Conservation (phyloP, 2,329 filamentous ascomycete genomes). For the Ceratocystiopsis minuta region DNA sequence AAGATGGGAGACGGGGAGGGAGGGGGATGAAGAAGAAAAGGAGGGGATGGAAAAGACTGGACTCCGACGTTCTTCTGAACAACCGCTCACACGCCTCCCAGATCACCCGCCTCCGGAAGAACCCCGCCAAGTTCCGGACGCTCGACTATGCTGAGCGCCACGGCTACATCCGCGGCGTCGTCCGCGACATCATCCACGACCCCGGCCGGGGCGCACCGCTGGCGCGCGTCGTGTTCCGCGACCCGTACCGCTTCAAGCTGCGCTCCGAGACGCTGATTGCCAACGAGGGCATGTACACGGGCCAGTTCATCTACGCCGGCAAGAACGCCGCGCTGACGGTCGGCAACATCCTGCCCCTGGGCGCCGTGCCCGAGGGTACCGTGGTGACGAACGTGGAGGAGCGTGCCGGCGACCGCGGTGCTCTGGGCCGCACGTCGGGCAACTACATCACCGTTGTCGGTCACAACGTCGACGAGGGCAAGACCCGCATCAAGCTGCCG, state of each 20-base stretch:
- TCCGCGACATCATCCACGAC: constrained; percentile 99
- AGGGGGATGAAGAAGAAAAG: not conserved
- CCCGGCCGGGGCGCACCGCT: constrained; percentile 94
- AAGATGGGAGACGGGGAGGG: not conserved
- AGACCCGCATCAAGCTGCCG: constrained; percentile 99
- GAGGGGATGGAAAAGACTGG: not conserved
- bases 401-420: constrained; percentile 93
- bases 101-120: constrained; percentile 88
- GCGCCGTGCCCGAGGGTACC: constrained; percentile 95
- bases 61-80: not conserved
- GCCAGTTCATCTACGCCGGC: constrained; percentile 99
- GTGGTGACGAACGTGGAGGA: constrained; percentile 98
- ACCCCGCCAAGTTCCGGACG: constrained; percentile 78
- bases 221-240: constrained; percentile 90
- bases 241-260: constrained; percentile 97
- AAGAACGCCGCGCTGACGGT: constrained; percentile 96
- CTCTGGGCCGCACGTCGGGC: constrained; percentile 89
- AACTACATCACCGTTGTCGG: constrained; percentile 98
- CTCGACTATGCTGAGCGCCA: constrained; percentile 95
- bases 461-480: constrained; percentile 97
- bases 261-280: constrained; percentile 98
- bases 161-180: constrained; percentile 92
- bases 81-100: constrained; percentile 16
- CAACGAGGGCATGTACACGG: constrained; percentile 99
- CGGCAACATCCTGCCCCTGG: constrained; percentile 91